Base-by-base conservation (phyloP, 2,329 filamentous ascomycete species). In the Ophiostoma ips region DNA sequence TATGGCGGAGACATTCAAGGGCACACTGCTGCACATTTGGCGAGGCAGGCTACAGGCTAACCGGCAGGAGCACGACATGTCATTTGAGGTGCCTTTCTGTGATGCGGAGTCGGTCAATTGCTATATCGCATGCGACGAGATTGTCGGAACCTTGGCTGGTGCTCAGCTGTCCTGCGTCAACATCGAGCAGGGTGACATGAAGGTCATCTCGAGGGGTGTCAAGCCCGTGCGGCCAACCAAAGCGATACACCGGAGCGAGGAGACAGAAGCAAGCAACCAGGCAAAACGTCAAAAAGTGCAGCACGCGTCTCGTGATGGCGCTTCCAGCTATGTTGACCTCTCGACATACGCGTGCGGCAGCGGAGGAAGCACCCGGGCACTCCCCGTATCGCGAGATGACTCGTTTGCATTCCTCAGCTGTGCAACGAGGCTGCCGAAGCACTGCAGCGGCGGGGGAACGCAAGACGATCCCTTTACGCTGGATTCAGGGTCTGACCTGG, bases 71-170 rank as follows among this genome's bases (percentile, higher is more conserved):
- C 58, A 71, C 21, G 73, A 80, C 10, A 60, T 88, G 2, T 63
- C 70, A 0, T 82, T 83, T 55, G 75, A 66, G 18, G 75, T 80
- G 1, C 66, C 75, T 0, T 61, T 87, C 18, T 72, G 63, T 1
- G 67, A 67, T 5, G 61, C 69, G 0, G 72, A 76, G 16, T 76
- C 83, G 51, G 66, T 92, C 33, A 72, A 72, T 21, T 86, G 80
- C 53, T 78, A 81, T 60, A 71, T 89, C 46, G 84, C 86, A 63
- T 96, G 89, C 56, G 90, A 95, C 65, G 82, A 87, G 40, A 83
- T 96, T 58, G 86, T 81, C 3, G 79, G 79, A 2, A 81, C 78
- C 0, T 61, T 68, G 31, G 61, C 73, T 13, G 58, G 61, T 1
- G 56, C 50, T 24, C 53, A 53, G 2, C 11, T 64, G 5, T 21